Evolutionary conservation across 2,329 filamentous ascomycete species (phyloP).

Genomic region (Arachnomyces sp.): DNA sequence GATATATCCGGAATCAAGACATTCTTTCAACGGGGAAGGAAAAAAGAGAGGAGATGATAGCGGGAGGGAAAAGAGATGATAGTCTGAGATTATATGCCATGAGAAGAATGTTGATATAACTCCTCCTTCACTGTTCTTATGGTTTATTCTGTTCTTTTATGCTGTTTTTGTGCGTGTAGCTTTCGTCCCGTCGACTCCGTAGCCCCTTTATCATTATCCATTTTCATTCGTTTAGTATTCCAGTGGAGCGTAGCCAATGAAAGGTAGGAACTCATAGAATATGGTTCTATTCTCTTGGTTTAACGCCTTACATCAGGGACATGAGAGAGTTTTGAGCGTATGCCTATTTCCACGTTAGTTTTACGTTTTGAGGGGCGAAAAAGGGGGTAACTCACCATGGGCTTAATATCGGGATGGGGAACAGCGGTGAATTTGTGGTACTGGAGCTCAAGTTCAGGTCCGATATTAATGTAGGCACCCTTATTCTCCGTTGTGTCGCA

Average conservation of each 20-base stretch:
- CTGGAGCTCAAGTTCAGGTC: slow-evolving; percentile 79
- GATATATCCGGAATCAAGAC: too few species aligned
- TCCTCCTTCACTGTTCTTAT: too few species aligned
- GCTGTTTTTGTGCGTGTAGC: not conserved
- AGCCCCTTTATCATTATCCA: too few species aligned
- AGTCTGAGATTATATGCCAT: too few species aligned
- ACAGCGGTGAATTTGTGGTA: slow-evolving; percentile 95
- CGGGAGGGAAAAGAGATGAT: too few species aligned
- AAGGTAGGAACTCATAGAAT: slow-evolving; percentile 2
- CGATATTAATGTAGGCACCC: slow-evolving; percentile 96
- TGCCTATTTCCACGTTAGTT: slow-evolving; percentile 32
- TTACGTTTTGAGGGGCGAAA: not conserved
- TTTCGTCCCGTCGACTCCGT: too few species aligned
- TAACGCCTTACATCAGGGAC: slow-evolving; percentile 21
- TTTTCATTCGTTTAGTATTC: not conserved
- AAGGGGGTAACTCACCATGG: slow-evolving; percentile 51
- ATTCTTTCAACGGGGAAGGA: too few species aligned
- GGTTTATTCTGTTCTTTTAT: too few species aligned
- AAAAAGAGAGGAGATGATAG: too few species aligned
- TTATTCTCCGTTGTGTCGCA: slow-evolving; percentile 98
- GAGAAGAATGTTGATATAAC: too few species aligned
- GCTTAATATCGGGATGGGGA: slow-evolving; percentile 87
- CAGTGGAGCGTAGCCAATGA: too few species aligned
- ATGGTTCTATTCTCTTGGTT: not conserved
- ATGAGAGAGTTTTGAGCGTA: slow-evolving; percentile 33